Evolutionary conservation across 352 stramenopile species (phyloP), one percentile per base, ranked within the genome.

Genomic region (Peronospora tabacina): DNA sequence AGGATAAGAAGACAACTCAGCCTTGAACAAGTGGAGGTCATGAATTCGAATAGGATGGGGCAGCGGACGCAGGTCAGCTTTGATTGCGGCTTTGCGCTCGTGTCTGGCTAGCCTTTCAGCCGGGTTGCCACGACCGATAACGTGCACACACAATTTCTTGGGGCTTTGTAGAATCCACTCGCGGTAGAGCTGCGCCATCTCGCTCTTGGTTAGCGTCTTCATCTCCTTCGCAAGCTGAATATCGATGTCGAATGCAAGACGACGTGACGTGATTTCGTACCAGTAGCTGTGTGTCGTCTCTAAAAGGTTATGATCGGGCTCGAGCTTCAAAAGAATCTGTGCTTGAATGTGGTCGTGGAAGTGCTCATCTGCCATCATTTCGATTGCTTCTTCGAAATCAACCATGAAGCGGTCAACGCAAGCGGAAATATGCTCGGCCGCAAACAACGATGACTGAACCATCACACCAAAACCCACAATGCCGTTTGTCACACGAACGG

Each of bases 381-480:
- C 67, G 17, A 94, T 83, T 9, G 79, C 80, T 12, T 81, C 62
- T 50, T 78, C 64, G 34, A 94, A 94, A n/a, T 90, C 81, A 28
- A 67, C 38, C 51, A 94, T 66, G 48, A 94, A 94, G 13, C 57
- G 61, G 33, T 91, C 66, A 34, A 94, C 71, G 35, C 75, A 86
- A 3, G 53, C 51, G 3, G 65, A 58, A 42, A 94, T 90, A 47
- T 87, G 80, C 34, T 69, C 52, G 0, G 79, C 66, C 13, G 66
- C 64, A 19, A 88, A 87, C 33, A 87, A 58, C 10, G 81, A 89
- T n/a, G 82, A 90, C 51, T 90, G 63, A 4, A 94, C 82, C 53
- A 76, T 84, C 22, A 94, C 71, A n/a, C 78, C 75, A 44, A 83
- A 93, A 22, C 82, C 82, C 22, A 93, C 63, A 38, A 95, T 76